Evolutionary conservation across 2,329 filamentous ascomycete species (phyloP).

Genomic region (Colletotrichum sp.): DNA sequence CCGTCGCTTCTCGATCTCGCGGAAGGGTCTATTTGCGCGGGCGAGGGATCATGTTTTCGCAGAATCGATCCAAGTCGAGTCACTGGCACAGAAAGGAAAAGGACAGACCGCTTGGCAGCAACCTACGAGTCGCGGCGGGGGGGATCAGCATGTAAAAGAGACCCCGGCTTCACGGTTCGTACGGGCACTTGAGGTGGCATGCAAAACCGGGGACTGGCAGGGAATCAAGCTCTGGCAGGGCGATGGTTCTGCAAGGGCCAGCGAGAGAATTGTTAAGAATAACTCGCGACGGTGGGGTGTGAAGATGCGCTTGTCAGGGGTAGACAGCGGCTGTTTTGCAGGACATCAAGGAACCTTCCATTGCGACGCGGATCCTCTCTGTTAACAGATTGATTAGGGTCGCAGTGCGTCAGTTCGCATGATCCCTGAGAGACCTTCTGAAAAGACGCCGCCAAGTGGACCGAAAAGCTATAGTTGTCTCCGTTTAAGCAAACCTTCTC

Average conservation of each 20-base stretch:
- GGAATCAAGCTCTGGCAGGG: neutral
- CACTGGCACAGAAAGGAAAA: neutral
- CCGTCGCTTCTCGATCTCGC: neutral
- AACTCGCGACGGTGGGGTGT: neutral
- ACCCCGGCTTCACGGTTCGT: neutral
- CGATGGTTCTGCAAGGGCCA: neutral
- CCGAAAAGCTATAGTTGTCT: neutral
- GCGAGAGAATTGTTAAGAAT: neutral
- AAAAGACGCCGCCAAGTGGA: neutral
- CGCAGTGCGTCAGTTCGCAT: neutral
- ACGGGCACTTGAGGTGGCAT: neutral
- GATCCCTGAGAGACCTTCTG: neutral
- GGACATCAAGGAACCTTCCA: neutral
- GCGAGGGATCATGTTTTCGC: neutral
- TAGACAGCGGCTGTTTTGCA: neutral
- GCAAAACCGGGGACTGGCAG: neutral
- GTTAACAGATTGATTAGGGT: neutral
- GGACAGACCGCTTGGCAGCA: neutral
- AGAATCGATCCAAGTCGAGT: neutral
- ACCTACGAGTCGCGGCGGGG: neutral
- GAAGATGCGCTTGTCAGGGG: neutral
- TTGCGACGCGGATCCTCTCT: neutral
- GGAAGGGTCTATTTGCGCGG: neutral
- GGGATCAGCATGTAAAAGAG: neutral
- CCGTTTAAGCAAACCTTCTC: neutral